A percentile compares a stretch with the other conserved stretches of the same genome.
Evolutionary conservation across 805 yeast genomes (phyloP).

Genomic region (Lachancea quebecensis): DNA sequence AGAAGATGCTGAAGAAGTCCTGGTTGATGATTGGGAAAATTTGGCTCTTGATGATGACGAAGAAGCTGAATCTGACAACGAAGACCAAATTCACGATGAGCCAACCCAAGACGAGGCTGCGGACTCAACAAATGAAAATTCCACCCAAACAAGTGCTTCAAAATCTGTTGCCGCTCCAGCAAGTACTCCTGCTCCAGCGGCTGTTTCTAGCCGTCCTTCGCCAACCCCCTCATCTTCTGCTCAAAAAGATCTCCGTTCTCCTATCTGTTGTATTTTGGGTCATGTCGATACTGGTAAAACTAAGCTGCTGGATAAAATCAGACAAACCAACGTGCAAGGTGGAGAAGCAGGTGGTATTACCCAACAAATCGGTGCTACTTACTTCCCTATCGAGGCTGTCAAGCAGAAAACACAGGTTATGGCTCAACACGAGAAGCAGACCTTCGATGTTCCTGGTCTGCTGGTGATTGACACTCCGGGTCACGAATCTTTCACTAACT

Average conservation of each 20-base stretch:
- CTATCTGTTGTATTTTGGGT: constrained; percentile 97
- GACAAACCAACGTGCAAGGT: constrained; percentile 99
- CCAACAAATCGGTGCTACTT: constrained; percentile 99
- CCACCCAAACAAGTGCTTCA: constrained; percentile 25
- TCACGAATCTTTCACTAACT: constrained; percentile 97
- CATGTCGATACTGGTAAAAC: constrained; percentile 99
- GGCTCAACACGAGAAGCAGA: constrained; percentile 76
- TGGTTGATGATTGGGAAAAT: constrained; percentile 84
- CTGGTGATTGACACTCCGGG: constrained; percentile 98
- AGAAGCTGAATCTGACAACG: constrained; percentile 47
- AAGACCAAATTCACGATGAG: constrained; percentile 35
- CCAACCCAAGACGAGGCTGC: constrained; percentile 19
- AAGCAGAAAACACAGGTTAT: constrained; percentile 86
- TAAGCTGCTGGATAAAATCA: constrained; percentile 88
- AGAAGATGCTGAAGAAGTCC: constrained; percentile 44
- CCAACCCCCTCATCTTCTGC: constrained; percentile 27
- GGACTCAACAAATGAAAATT: constrained; percentile 11
- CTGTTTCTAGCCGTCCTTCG: constrained; percentile 3
- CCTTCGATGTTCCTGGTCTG: constrained; percentile 94
- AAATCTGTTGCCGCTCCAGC: constrained; percentile 1
- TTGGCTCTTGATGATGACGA: constrained; percentile 54
- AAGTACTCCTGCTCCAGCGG: constrained; percentile 7
- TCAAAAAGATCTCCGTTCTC: constrained; percentile 78
- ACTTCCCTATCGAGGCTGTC: constrained; percentile 94
- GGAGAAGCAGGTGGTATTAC: constrained; percentile 99